Percentiles rank a stretch among this genome's conserved stretches.
These are phyloP conservation scores for Aegilops umbellulata DNA, from an alignment of 176 grass and related monocot genomes.

Conservation along the genomic window DNA sequence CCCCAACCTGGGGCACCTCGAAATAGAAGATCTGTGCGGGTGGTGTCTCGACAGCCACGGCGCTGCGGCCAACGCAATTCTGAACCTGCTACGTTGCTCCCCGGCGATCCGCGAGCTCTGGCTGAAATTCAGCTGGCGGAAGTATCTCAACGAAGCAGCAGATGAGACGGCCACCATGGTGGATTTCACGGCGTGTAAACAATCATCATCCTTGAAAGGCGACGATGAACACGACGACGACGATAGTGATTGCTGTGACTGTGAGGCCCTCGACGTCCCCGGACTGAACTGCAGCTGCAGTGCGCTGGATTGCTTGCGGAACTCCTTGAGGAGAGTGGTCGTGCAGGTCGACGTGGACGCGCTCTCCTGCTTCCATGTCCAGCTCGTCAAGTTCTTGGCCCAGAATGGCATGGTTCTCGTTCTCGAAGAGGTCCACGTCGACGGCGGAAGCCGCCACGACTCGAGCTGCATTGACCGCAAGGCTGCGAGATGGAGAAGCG, in stretches of 20 bases:
- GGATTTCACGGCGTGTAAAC: background rate
- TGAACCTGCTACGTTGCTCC: background rate
- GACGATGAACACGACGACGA: background rate
- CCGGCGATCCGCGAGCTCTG: background rate
- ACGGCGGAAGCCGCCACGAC: background rate
- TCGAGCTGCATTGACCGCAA: background rate
- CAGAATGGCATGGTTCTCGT: background rate
- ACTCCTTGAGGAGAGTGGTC: background rate
- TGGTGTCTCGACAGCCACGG: background rate
- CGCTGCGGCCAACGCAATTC: background rate
- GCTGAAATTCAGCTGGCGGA: background rate
- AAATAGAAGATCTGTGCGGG: background rate
- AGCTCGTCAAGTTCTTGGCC: background rate
- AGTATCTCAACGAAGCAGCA: background rate
- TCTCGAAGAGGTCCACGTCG: background rate
- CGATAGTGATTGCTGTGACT: background rate
- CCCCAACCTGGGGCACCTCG: background rate
- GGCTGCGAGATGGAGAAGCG: background rate
- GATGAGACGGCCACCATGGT: background rate
- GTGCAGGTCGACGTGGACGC: background rate
- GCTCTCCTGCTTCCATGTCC: background rate
- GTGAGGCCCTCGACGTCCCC: background rate
- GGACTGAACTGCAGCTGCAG: background rate
- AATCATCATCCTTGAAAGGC: background rate
- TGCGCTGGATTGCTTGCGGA: background rate